These are phyloP conservation scores for Saccharomyces kudriavzevii DNA, from an alignment of 805 yeast genomes.

Conservation along the genomic window DNA sequence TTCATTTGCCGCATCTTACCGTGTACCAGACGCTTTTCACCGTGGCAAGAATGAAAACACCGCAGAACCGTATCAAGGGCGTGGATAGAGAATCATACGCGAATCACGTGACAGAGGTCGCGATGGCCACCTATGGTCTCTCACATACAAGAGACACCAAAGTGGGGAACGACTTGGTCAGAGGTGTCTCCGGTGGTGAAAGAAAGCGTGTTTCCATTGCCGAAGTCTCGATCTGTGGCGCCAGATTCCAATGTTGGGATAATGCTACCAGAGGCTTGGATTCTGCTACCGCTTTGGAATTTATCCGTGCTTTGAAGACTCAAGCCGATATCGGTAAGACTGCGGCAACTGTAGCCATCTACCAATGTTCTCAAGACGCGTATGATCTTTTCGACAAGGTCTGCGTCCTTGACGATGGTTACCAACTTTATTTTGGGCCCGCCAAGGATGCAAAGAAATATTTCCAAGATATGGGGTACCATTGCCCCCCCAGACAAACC, in stretches of 20 bases:
- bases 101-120: constrained; percentile 44
- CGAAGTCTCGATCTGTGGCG: constrained; percentile 61
- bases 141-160: constrained; percentile 51
- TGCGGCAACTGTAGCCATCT: constrained; percentile 59
- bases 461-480: constrained; percentile 58
- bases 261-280: constrained; percentile 83
- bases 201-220: constrained; percentile 78
- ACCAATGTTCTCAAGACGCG: constrained; percentile 61
- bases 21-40: constrained; percentile 59
- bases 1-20: constrained; percentile 59
- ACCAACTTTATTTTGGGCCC: constrained; percentile 61
- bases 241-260: constrained; percentile 64
- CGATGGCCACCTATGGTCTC: constrained; percentile 52
- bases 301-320: constrained; percentile 55
- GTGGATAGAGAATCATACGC: constrained; percentile 50
- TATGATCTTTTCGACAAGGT: constrained; percentile 59
- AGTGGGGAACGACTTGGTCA: constrained; percentile 53
- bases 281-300: constrained; percentile 75
- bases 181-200: constrained; percentile 83
- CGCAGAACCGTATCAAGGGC: constrained; percentile 53
- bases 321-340: constrained; percentile 46
- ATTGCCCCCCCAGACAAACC: constrained; percentile 56
- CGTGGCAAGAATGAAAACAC: constrained; percentile 55
- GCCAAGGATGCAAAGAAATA: constrained; percentile 44
- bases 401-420: constrained; percentile 49